phyloP scores from a whole-genome alignment of 129 eudicot species.

The Tagetes patula region DNA sequence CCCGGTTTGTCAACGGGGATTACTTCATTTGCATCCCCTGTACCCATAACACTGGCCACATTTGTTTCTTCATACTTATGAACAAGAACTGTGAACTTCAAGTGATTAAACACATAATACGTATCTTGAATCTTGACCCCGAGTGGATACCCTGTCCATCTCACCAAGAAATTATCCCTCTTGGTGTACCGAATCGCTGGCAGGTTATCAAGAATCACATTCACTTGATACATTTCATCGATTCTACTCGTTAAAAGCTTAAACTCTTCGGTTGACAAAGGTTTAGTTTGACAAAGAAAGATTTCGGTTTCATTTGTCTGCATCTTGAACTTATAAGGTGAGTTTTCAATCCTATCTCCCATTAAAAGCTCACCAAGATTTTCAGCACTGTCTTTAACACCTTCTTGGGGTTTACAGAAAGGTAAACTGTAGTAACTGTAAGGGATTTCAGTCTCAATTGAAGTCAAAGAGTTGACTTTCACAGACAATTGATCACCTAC shows the following conservation, averaged over 20 bases:
- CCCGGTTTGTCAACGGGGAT: not conserved
- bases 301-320: not conserved
- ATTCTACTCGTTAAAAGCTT: not conserved
- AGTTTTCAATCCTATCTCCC: constrained; percentile 7
- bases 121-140: constrained; percentile 6
- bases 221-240: not conserved
- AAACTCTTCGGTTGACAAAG: not conserved
- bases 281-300: constrained; percentile 5
- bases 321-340: constrained; percentile 6
- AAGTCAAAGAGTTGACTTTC: constrained; percentile 13
- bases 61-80: constrained; percentile 5
- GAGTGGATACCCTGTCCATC: constrained; percentile 9
- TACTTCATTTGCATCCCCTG: not conserved
- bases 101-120: not conserved
- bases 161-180: constrained; percentile 5
- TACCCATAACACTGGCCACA: constrained; percentile 4
- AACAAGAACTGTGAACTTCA: constrained; percentile 8
- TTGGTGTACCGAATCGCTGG: not conserved
- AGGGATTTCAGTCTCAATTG: constrained; percentile 8
- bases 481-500: constrained; percentile 5
- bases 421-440: constrained; percentile 3
- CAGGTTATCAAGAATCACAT: not conserved
- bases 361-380: constrained; percentile 12
- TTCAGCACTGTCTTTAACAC: constrained; percentile 7
- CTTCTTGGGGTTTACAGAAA: constrained; percentile 6